Evolutionary conservation across 257 asterid species (phyloP), one percentile per base, ranked within the genome.

Genomic region (Solanum arcanum): DNA sequence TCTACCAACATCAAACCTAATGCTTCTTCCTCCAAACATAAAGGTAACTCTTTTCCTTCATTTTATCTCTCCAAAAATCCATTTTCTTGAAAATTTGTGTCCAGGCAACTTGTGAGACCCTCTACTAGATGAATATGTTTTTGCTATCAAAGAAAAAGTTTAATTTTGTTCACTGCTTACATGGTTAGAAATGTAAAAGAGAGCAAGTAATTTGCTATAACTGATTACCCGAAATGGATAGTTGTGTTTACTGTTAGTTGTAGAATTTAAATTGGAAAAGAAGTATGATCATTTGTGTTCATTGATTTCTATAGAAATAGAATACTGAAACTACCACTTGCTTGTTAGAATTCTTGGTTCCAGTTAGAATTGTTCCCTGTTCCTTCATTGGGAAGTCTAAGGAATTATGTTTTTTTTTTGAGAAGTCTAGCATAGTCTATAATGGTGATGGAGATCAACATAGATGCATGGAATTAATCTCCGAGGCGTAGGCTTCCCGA

Each of bases 41-140:
- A 91, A 90, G 98, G 98, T 93, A 86, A 33, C 23, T 18, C 29
- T 25, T 16, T 59, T 59, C 25, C 1, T 20, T 59, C 66, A 59
- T 59, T 56, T 16, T 52, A 0, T 52, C 60, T 52, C 60, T 52
- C 60, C 60, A 52, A 52, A 52, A 52, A 52, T 52, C 60, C 60
- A 52, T 52, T 52, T 52, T 52, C 60, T 52, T 52, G 60, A 16
- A 52, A 52, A 52, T 6, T 0, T 16, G 41, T 72, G 27, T 29
- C 1, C 15, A 11, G 15, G 46, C 27, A 69, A 35, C 42, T 68
- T 14, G 39, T 59, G 66, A 59, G 66, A 59, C 66, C 76, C n/a
- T 69, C 39, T 31, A 12, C 37, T 27, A 66, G 39, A 15, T 31
- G 23, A 12, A 23, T 12, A 39, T 25, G 49, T 12, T 41, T 75